Conservation (phyloP, 352 stramenopile species). For the Peronosclerospora sorghi region DNA sequence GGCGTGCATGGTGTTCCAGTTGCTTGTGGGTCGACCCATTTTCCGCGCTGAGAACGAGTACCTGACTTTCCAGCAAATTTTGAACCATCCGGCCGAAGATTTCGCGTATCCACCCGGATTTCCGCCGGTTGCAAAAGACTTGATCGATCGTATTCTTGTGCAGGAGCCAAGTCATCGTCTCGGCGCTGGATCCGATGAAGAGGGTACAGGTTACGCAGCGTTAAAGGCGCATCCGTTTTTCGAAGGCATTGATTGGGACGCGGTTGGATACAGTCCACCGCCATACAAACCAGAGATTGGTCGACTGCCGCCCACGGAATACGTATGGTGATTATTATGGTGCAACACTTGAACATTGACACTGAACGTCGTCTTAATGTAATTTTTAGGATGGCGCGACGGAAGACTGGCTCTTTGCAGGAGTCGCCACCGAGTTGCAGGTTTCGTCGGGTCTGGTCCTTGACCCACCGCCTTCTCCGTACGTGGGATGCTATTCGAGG, state of each 20-base stretch:
- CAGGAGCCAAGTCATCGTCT: slow-evolving; percentile 62
- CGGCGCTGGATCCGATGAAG: slow-evolving; percentile 56
- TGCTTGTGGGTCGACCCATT: slow-evolving; percentile 71
- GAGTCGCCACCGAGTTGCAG: slow-evolving; percentile 77
- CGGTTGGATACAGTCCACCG: slow-evolving; percentile 29
- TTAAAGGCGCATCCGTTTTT: slow-evolving; percentile 80
- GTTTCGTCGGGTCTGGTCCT: slow-evolving; percentile 73
- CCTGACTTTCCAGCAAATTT: slow-evolving; percentile 84
- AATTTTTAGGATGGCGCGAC: slow-evolving; percentile 63
- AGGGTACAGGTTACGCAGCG: slow-evolving; percentile 60
- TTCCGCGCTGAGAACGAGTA: slow-evolving; percentile 88
- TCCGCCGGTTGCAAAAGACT: slow-evolving; percentile 46
- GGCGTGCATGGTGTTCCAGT: slow-evolving; percentile 87
- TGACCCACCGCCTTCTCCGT: slow-evolving; percentile 46
- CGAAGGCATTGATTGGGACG: slow-evolving; percentile 68
- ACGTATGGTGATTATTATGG: slow-evolving; percentile 22
- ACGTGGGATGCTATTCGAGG: slow-evolving; percentile 14
- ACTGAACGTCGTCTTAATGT: neutral
- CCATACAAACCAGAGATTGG: slow-evolving; percentile 56
- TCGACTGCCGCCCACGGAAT: slow-evolving; percentile 53
- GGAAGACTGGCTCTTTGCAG: slow-evolving; percentile 82
- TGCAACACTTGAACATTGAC: neutral
- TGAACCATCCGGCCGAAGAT: slow-evolving; percentile 73
- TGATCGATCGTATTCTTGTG: slow-evolving; percentile 71
- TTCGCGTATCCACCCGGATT: slow-evolving; percentile 61